phyloP scores from a whole-genome alignment of 768 basidiomycete genomes.

The Tubosaeta sp. region DNA sequence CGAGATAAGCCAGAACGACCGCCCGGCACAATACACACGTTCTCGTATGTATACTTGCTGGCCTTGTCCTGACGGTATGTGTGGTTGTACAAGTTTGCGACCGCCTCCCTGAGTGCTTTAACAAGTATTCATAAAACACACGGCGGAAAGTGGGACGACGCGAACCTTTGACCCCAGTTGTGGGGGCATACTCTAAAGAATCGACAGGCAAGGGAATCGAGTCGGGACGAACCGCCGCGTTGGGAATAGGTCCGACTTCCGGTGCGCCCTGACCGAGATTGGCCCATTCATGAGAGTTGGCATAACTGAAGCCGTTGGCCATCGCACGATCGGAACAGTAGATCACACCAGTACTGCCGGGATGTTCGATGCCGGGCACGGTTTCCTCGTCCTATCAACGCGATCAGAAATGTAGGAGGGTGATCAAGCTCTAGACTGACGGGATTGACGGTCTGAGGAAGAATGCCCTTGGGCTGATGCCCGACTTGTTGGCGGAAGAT shows the following conservation, averaged over 20 bases:
- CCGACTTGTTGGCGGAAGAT: slow-evolving; percentile 73
- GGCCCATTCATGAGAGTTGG: slow-evolving; percentile 75
- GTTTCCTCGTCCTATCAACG: slow-evolving; percentile 73
- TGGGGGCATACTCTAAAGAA: slow-evolving; percentile 87
- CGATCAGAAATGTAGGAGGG: slow-evolving; percentile 1
- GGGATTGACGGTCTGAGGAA: slow-evolving; percentile 70
- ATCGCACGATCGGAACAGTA: slow-evolving; percentile 95
- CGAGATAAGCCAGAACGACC: slow-evolving; percentile 88
- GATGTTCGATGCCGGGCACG: slow-evolving; percentile 82
- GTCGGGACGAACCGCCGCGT: slow-evolving; percentile 62
- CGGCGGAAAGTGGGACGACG: neutral
- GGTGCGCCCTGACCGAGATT: slow-evolving; percentile 93
- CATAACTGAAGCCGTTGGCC: slow-evolving; percentile 87
- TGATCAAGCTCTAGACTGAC: slow-evolving; percentile 33
- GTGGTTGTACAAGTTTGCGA: slow-evolving; percentile 85
- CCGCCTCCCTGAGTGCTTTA: slow-evolving; percentile 78
- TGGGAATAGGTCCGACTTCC: slow-evolving; percentile 81
- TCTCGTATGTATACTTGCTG: slow-evolving; percentile 88
- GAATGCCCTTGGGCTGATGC: slow-evolving; percentile 58
- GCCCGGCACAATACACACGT: slow-evolving; percentile 93
- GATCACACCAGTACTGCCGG: slow-evolving; percentile 60
- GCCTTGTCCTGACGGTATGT: slow-evolving; percentile 78
- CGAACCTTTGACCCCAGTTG: slow-evolving; percentile 82
- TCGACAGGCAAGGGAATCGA: slow-evolving; percentile 65
- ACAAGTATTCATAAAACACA: slow-evolving; percentile 3